Evolutionary conservation across 2,329 filamentous ascomycete genomes (phyloP), one percentile per base, ranked within the genome.

Genomic region (Chrysoporthe puriensis): DNA sequence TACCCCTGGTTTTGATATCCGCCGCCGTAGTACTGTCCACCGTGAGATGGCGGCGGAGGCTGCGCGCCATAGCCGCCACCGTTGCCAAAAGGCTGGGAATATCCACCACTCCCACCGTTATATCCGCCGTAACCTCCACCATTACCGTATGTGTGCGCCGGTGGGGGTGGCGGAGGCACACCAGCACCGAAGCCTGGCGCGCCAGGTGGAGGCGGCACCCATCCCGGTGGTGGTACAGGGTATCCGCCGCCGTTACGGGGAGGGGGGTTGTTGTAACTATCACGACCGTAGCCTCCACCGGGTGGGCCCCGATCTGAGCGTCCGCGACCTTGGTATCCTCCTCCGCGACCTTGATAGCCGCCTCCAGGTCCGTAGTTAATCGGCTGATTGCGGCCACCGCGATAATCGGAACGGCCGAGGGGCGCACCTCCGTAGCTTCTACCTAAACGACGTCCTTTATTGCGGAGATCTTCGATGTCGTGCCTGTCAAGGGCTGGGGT

Each of bases 381-480:
- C 21, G 81, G 82, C 61, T 80, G 79, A 46, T 81, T 79, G 68
- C 83, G 80, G 61, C 81, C 77, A 68, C 78, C 75, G 67, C 84
- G 78, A 36, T 81, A 68, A 79, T 77, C 64, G n/a, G 50, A 48
- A 14, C 66, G 48, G 46, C 58, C 75, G 16, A 92, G 81, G 21
- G 89, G 89, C 5, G 84, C 90, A 46, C 91, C 91, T 14, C 91
- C 91, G 73, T 88, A 88, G 60, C 85, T 87, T 64, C 93, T 86
- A n/a, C 92, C 90, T 32, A 85, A 84, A 69, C 87, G 85, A 65
- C 86, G 82, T 44, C 90, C 83, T 76, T 91, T 90, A 64, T 86
- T 85, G 75, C 89, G 88, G 56, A 94, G 86, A 8, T 86, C 84
- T 71, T 94, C 90, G 64, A 95, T 88, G 74, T 97, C 94, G 68